Evolutionary conservation across 2,329 filamentous ascomycete genomes (phyloP).

Genomic region (Claviceps pazoutovae): DNA sequence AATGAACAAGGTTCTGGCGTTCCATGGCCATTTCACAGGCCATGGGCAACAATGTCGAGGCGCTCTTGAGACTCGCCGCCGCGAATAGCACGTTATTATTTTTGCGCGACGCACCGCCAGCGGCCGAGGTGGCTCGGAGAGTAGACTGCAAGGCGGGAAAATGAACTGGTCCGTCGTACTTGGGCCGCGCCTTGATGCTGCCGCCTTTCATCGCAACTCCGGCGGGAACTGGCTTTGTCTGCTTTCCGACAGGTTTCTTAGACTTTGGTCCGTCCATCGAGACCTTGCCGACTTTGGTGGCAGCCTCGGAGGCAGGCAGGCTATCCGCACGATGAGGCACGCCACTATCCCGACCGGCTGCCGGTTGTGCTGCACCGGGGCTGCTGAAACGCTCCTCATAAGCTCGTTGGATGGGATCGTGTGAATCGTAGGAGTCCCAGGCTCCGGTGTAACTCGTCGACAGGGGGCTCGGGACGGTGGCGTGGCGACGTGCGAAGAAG

Average conservation of each 20-base stretch:
- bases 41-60: constrained; percentile 59
- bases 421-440: neutral
- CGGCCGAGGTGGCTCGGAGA: constrained; percentile 44
- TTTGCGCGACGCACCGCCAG: constrained; percentile 32
- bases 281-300: neutral
- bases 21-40: constrained; percentile 73
- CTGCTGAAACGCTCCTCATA: neutral
- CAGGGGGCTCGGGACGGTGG: constrained; percentile 11
- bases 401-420: neutral
- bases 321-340: neutral
- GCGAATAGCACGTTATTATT: constrained; percentile 71
- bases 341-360: too few species aligned
- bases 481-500: constrained; percentile 10
- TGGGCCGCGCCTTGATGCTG: neutral
- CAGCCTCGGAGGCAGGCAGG: neutral
- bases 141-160: constrained; percentile 52
- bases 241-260: neutral
- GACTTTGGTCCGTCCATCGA: neutral
- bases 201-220: too few species aligned
- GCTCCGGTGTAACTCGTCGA: neutral
- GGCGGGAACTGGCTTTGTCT: neutral
- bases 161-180: constrained; percentile 55
- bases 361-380: neutral
- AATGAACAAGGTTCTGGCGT: constrained; percentile 63
- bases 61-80: constrained; percentile 59